Evolutionary conservation across 306 rosid species (phyloP), one percentile per base, ranked within the genome.

Genomic region (Leucaena leucocephala): DNA sequence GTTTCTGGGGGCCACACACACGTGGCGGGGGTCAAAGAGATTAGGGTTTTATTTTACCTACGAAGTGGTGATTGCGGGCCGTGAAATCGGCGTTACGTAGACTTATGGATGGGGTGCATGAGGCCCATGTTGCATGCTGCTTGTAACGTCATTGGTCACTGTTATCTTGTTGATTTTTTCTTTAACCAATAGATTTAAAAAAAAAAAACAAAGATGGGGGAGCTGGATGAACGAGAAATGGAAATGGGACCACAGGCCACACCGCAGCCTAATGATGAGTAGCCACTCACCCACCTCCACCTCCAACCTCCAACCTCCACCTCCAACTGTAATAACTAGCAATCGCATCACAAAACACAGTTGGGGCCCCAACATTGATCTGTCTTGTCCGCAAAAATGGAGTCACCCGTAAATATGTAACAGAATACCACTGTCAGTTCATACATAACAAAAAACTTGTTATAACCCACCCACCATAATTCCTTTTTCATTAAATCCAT

Each of bases 81-180:
- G n/a, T 13, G 13, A 33, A 68, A 48, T 75, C 61, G 14, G 68
- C 68, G 58, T 69, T 34, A 5, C 34, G 76, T n/a, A 9, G 36
- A 2, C 4, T 7, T 6, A 10, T 9, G 69, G 76, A 14, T 72
- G 68, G 14, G 74, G 64, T 74, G 74, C 62, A 12, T 78, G 83
- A 38, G 77, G 80, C 46, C 78, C 80, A 59, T 27, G 63, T 59
- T 39, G 62, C 52, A 48, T 38, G 14, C 5, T 57, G 21, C 4
- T 63, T 68, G 16, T 3, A 19, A 67, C 34, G 36, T 13, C 73
- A 22, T 5, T 21, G 6, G 36, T 43, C 12, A 36, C 21, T 7
- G 8, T 17, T 5, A 52, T 52, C n/a, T 13, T 48, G 17, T 14
- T 14, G 0, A 52, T 16, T 54, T 54, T 10, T 2, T 52, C 9